Evolutionary conservation across 345 rosid species (phyloP), one percentile per base, ranked within the genome.

Genomic region (Erucastrum elatum): DNA sequence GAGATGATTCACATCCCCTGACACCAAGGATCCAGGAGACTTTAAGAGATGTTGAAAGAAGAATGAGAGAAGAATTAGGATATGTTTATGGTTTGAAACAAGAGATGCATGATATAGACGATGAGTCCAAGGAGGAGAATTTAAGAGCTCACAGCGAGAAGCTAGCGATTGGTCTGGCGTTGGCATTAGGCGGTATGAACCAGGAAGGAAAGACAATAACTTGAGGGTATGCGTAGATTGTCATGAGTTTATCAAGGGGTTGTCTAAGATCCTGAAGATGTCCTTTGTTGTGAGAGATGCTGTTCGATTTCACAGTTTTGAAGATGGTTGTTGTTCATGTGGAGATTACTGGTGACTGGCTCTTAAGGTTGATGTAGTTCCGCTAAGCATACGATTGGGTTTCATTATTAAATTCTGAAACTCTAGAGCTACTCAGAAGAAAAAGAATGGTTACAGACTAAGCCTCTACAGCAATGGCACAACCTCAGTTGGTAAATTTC

Each of bases 131-230:
- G 79, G 88, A 84, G 33, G 94, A 89, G 73, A 91, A 84, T 81
- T 84, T 94, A 82, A 87, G 92, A 82, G 80, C 86, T 81, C 96
- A 94, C 33, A 89, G 98, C 53, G 96, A 94, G 85, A 94, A 90
- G 81, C 80, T 92, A 79, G 96, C 97, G 8, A 90, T 90, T 51
- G 98, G 97, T 51, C 53, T 91, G 77, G 97, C 91, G 12, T 77
- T 91, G 85, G 83, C 84, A 33, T 71, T 76, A 21, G 85, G 88
- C 3, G 85, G 87, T 6, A 67, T 77, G 63, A 81, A 80, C 53
- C 81, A 74, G 70, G 73, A 75, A 21, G 81, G 79, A 30, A 86
- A 76, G 64, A 84, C 87, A 5, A 87, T 89, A 72, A 93, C 84
- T 75, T 89, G 84, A 87, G 98, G 83, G 85, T 91, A 67, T 91